These are phyloP conservation scores for Penicillium sp. DNA, from an alignment of 2,329 filamentous ascomycete species.

Conservation along the genomic window DNA sequence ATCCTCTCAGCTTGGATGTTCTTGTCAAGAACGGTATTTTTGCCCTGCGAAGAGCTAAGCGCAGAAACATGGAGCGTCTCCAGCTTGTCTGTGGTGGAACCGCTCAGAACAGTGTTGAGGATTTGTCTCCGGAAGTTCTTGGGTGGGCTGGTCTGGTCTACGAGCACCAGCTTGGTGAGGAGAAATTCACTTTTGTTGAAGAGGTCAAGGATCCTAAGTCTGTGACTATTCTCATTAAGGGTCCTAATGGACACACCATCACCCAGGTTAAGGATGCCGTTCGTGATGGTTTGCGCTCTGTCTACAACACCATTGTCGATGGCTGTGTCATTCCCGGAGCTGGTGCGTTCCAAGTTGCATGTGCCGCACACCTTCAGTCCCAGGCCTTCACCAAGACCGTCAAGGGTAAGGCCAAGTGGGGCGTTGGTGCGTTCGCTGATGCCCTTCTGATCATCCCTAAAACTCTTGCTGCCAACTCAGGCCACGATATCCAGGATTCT, in stretches of 20 bases:
- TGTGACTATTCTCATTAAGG: conserved; percentile 96
- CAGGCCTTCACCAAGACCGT: conserved; percentile 84
- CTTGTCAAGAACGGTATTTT: conserved; percentile 98
- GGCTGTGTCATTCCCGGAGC: conserved; percentile 90
- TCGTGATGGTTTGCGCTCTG: conserved; percentile 87
- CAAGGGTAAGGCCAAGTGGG: conserved; percentile 97
- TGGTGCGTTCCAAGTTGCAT: conserved; percentile 94
- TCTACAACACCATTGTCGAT: conserved; percentile 99
- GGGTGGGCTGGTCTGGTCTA: conserved; percentile 97
- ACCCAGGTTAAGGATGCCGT: conserved; percentile 95
- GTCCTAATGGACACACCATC: conserved; percentile 94
- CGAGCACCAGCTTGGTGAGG: conserved; percentile 94
- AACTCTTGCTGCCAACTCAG: conserved; percentile 91
- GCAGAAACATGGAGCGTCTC: conserved; percentile 97
- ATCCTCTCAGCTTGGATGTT: conserved; percentile 91
- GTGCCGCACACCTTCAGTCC: conserved; percentile 79
- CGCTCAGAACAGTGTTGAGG: conserved; percentile 95
- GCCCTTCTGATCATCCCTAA: conserved; percentile 94
- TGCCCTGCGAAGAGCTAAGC: conserved; percentile 88
- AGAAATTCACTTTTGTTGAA: conserved; percentile 98
- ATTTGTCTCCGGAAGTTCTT: conserved; percentile 79
- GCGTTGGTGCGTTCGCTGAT: conserved; percentile 91
- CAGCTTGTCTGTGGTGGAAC: conserved; percentile 90
- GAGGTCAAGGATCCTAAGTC: conserved; percentile 99
- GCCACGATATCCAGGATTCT: conserved; percentile 94